A percentile compares a stretch with the other conserved stretches of the same genome.
Evolutionary conservation across 306 rosid genomes (phyloP).

Genomic region (Casuarina equisetifolia): DNA sequence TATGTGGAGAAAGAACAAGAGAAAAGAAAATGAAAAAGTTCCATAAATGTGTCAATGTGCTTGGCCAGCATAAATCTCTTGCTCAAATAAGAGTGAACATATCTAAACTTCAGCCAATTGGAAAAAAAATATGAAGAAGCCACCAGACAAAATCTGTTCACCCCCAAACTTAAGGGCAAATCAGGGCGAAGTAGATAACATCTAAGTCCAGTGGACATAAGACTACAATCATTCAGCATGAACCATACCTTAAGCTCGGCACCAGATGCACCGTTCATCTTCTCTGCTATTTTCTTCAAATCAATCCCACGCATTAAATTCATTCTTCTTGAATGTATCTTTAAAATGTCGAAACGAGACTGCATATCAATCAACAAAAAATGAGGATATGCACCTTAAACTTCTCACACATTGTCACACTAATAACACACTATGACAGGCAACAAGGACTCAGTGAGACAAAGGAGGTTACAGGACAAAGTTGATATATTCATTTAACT

Average conservation of each 20-base stretch:
- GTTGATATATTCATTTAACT: background rate
- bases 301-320: conserved; percentile 99
- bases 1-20: background rate
- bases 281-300: conserved; percentile 96
- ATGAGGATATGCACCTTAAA: background rate
- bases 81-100: background rate
- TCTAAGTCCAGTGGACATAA: background rate
- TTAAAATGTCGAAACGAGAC: conserved; percentile 93
- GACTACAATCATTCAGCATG: conserved; percentile 9
- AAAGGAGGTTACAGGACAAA: background rate
- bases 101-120: background rate
- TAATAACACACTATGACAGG: background rate
- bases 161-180: background rate
- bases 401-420: background rate
- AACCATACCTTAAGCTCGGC: conserved; percentile 90
- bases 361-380: conserved; percentile 35
- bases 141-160: background rate
- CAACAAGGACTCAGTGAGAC: conserved; percentile 3
- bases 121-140: background rate
- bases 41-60: background rate
- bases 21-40: background rate
- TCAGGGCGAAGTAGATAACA: background rate
- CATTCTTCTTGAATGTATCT: conserved; percentile 98
- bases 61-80: background rate
- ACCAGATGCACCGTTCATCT: conserved; percentile 99